Conservation (phyloP, 495 filamentous ascomycete species). For the Penicillium dipodomyicola region DNA sequence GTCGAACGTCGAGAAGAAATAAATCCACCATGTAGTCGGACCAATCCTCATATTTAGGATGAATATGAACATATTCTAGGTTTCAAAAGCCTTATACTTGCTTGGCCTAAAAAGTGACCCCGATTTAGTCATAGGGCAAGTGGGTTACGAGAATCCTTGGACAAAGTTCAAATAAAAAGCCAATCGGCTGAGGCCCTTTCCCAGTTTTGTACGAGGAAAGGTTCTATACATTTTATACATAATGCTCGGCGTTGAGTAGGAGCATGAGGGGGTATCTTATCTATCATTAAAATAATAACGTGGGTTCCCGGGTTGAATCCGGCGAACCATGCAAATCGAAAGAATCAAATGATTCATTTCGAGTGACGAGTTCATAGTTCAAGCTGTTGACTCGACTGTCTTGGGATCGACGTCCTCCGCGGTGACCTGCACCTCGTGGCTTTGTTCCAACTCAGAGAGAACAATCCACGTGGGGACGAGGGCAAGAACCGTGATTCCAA, state of each 20-base stretch:
- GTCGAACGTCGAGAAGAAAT: not conserved
- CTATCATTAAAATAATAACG: constrained; percentile 7
- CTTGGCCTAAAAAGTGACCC: not conserved
- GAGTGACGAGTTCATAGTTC: not conserved
- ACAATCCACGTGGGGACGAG: constrained; percentile 38
- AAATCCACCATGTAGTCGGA: not conserved
- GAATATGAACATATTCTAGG: not conserved
- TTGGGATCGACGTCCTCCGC: constrained; percentile 21
- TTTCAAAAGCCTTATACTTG: not conserved
- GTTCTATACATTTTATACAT: constrained; percentile 7
- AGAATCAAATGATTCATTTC: constrained; percentile 1
- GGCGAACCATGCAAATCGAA: constrained; percentile 5
- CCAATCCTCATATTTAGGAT: not conserved
- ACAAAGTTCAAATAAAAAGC: not conserved
- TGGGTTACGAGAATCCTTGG: not conserved
- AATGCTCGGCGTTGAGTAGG: constrained; percentile 14
- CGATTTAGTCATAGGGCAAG: not conserved
- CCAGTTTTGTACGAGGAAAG: constrained; percentile 3
- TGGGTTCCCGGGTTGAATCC: not conserved
- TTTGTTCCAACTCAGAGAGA: constrained; percentile 33
- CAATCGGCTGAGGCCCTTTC: not conserved
- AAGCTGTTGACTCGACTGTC: constrained; percentile 5
- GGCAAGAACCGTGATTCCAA: constrained; percentile 33
- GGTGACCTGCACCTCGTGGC: constrained; percentile 32
- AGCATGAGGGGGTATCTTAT: constrained; percentile 10